Base-by-base conservation (phyloP, 1,139 yeast species). In the Candida sp. region DNA sequence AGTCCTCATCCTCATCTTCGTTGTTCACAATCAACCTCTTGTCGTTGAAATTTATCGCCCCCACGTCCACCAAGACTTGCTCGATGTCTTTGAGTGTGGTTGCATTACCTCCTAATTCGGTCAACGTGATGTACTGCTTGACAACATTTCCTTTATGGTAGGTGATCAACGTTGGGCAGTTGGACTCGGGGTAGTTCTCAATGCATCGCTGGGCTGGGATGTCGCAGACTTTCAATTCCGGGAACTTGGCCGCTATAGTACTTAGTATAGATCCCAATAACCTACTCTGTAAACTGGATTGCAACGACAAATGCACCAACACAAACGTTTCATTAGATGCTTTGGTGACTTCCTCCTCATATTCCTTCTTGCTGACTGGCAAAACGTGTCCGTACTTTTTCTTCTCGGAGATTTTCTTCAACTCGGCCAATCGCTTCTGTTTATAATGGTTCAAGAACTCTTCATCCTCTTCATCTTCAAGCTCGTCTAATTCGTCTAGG, bases 221-320 rank as follows among this genome's bases (percentile, higher is more conserved):
- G 59, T 94, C 97, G 42, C 93, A 94, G 63, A 94, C 88, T 69
- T 94, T 94, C 61, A 94, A 71, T 61, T 94, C 97, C n/a, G 85
- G 83, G 60, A 79, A 88, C 58, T 81, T 85, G 1, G 63, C 55
- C 0, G 96, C 90, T 41, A 84, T 62, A 32, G 70, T 66, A 7
- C 66, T 67, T 54, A 88, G 77, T 30, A 89, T 64, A 1, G 84
- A 79, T 0, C 85, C 72, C 46, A 92, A 72, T 11, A 93, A 71
- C 55, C 96, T 78, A 48, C 94, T 87, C 66, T 92, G 98, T 33
- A 88, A 66, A 49, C 83, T 82, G 51, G 90, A 84, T 51, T 83
- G 85, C 43, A 86, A 74, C 4, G 96, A 79, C 69, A 94, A 78
- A 65, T 93, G 97, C 25, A 90, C 87, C 49, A 93, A 72, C 0